Conservation (phyloP, 2,329 filamentous ascomycete genomes). For the Neonectria neomacrospora region DNA sequence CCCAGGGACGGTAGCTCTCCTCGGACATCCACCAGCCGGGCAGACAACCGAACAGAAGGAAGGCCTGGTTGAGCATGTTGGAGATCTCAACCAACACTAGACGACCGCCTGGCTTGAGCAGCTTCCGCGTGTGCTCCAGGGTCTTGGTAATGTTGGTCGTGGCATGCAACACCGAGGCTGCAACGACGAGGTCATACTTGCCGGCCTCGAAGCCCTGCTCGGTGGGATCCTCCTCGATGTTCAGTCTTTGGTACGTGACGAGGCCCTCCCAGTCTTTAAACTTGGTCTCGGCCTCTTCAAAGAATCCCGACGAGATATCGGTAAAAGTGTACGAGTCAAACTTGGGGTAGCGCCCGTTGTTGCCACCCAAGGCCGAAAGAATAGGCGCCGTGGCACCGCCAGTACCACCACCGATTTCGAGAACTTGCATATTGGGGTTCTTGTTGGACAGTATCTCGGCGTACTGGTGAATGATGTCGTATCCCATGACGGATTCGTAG, state of each 20-base stretch:
- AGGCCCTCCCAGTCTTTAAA: background rate
- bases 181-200: too few species aligned
- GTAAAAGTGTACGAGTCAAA: background rate
- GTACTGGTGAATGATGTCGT: too few species aligned
- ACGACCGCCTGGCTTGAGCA: background rate
- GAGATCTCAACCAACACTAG: background rate
- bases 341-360: background rate
- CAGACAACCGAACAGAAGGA: too few species aligned
- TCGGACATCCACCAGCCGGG: background rate
- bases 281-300: background rate
- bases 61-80: too few species aligned
- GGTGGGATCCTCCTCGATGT: slow-evolving; percentile 1
- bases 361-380: background rate
- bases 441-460: too few species aligned
- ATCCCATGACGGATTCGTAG: too few species aligned
- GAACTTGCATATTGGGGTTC: background rate
- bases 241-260: background rate
- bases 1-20: background rate
- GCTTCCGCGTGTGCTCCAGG: background rate
- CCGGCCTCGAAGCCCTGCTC: slow-evolving; percentile 1
- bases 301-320: background rate
- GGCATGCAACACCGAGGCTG: background rate
- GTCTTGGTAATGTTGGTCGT: background rate
- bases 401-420: background rate
- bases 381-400: background rate